A percentile compares a stretch with the other conserved stretches of the same genome.
Conservation (phyloP, 805 yeast genomes). For the Candida berthetii region DNA sequence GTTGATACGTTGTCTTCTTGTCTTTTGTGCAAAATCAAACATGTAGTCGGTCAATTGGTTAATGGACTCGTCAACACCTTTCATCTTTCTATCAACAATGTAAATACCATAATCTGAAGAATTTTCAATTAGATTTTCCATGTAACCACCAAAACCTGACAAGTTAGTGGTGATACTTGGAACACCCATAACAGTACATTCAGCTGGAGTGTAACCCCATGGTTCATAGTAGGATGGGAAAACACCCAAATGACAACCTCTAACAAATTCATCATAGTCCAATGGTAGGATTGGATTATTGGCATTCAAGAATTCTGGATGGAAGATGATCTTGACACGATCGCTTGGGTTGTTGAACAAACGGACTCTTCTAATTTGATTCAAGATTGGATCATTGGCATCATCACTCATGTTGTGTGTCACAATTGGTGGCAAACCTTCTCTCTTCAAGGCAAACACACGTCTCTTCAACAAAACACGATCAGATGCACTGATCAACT, state of each 20-base stretch:
- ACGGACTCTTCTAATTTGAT: slow-evolving; percentile 87
- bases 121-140: slow-evolving; percentile 95
- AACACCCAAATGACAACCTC: slow-evolving; percentile 97
- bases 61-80: slow-evolving; percentile 88
- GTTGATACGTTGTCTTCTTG: slow-evolving; percentile 95
- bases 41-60: slow-evolving; percentile 84
- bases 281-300: slow-evolving; percentile 89
- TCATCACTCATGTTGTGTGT: slow-evolving; percentile 97
- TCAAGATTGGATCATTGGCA: slow-evolving; percentile 82
- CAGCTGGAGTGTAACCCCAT: slow-evolving; percentile 99
- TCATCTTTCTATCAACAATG: slow-evolving; percentile 90
- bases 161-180: slow-evolving; percentile 95
- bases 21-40: slow-evolving; percentile 83
- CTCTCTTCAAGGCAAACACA: slow-evolving; percentile 87
- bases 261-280: slow-evolving; percentile 95
- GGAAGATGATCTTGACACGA: slow-evolving; percentile 92
- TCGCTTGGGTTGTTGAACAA: slow-evolving; percentile 86
- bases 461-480: slow-evolving; percentile 85
- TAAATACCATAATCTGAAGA: slow-evolving; percentile 95
- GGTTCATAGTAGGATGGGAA: slow-evolving; percentile 99
- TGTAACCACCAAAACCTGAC: slow-evolving; percentile 96
- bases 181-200: slow-evolving; percentile 99
- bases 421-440: slow-evolving; percentile 87
- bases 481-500: slow-evolving; percentile 80
- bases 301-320: slow-evolving; percentile 93